phyloP scores from a whole-genome alignment of 1,139 yeast species.

The Pneumocystis canis region DNA sequence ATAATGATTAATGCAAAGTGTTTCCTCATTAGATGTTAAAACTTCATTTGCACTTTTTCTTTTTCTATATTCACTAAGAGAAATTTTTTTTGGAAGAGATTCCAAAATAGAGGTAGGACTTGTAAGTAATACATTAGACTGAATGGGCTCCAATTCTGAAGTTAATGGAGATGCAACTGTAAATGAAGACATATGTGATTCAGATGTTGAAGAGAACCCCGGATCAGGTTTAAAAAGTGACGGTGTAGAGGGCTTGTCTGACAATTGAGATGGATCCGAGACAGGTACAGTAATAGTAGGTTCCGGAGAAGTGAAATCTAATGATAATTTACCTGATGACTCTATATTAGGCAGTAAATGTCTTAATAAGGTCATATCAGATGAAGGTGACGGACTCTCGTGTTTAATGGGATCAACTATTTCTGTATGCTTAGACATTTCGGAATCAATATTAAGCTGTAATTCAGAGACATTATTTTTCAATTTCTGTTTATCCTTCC shows the following conservation, averaged over 20 bases:
- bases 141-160: neutral
- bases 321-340: neutral
- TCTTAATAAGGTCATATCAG: neutral
- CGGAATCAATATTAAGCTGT: neutral
- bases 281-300: neutral
- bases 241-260: neutral
- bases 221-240: neutral
- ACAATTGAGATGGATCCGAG: neutral
- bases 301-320: neutral
- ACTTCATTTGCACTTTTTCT: neutral
- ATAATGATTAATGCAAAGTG: neutral
- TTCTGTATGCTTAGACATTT: neutral
- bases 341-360: neutral
- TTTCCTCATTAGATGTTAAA: neutral
- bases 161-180: neutral
- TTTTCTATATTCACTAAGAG: neutral
- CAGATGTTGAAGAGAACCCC: neutral
- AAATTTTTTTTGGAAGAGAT: neutral
- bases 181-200: neutral
- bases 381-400: neutral
- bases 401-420: neutral
- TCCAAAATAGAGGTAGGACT: neutral
- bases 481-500: neutral
- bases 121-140: neutral
- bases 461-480: neutral